A percentile compares a stretch with the other conserved stretches of the same genome.
Conservation (phyloP, 371 early-diverging fungal genomes). For the Haplosporangium sp. region DNA sequence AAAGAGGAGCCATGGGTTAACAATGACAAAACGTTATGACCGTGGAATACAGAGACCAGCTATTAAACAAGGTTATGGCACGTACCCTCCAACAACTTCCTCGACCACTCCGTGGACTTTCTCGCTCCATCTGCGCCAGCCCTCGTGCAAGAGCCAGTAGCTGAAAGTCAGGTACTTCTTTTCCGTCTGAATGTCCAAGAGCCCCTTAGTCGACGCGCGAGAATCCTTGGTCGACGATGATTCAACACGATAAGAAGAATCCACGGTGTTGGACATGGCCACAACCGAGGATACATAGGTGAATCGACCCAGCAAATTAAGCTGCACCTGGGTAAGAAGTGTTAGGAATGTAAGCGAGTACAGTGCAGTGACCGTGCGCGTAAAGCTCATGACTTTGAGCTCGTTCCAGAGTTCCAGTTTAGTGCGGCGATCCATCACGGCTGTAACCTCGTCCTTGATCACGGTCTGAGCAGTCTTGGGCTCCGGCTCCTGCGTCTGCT, state of each 20-base stretch:
- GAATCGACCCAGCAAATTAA: slow-evolving; percentile 91
- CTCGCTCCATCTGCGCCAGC: slow-evolving; percentile 81
- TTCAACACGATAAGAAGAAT: slow-evolving; percentile 64
- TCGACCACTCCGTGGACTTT: slow-evolving; percentile 76
- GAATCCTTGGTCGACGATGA: slow-evolving; percentile 54
- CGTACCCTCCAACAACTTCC: slow-evolving; percentile 72
- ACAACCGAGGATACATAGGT: slow-evolving; percentile 92
- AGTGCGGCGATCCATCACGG: slow-evolving; percentile 58
- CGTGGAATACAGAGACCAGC: neutral
- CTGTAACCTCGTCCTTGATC: slow-evolving; percentile 40
- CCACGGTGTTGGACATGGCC: slow-evolving; percentile 60
- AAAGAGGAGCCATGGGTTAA: neutral
- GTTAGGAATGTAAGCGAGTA: slow-evolving; percentile 87
- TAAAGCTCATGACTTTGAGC: slow-evolving; percentile 87
- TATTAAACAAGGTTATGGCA: no score
- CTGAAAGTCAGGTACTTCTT: slow-evolving; percentile 87
- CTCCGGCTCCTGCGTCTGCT: slow-evolving; percentile 1
- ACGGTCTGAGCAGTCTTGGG: slow-evolving; percentile 4
- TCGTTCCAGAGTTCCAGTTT: slow-evolving; percentile 90
- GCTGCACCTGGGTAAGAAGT: slow-evolving; percentile 85
- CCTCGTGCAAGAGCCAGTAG: slow-evolving; percentile 93
- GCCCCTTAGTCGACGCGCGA: slow-evolving; percentile 40
- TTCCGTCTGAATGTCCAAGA: slow-evolving; percentile 66
- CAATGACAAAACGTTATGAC: neutral
- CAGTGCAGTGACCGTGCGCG: slow-evolving; percentile 81